Conservation (phyloP, 129 eudicot genomes). For the Daucus carota region DH1_v3.0 NC_030381.2:53270501-53271000, state of each 20-base stretch:
- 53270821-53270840: not conserved
- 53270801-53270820: too few species aligned
- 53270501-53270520: too few species aligned
- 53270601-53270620: too few species aligned
- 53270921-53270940: not conserved
- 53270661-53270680: too few species aligned
- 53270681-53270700: too few species aligned
- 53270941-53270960: not conserved
- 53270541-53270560: too few species aligned
- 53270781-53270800: not conserved
- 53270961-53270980: not conserved
- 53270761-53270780: not conserved
- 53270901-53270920: not conserved
- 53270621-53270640: too few species aligned
- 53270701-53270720: not conserved
- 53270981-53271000: not conserved
- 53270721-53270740: not conserved
- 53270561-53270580: too few species aligned
- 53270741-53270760: not conserved
- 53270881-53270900: not conserved
- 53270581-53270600: too few species aligned
- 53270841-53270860: not conserved
- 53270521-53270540: too few species aligned
- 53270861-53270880: too few species aligned
- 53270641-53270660: too few species aligned